phyloP scores from a whole-genome alignment of 2,329 filamentous ascomycete species.

The Xylaria hypoxylon region DNA sequence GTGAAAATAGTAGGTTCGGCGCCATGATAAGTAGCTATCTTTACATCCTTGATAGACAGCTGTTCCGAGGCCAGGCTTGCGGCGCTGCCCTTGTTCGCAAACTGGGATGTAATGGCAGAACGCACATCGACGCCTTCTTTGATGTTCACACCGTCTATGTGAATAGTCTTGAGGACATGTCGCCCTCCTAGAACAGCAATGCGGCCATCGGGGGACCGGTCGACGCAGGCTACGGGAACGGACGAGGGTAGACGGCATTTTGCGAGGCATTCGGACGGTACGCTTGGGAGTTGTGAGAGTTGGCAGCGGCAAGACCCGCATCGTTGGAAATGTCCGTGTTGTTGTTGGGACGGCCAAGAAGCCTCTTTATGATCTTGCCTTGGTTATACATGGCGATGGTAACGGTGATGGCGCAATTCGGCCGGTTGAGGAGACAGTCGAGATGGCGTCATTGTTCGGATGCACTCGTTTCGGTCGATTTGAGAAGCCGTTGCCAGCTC shows the following conservation, averaged over 20 bases:
- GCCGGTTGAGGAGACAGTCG: conserved; percentile 41
- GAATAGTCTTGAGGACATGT: conserved; percentile 71
- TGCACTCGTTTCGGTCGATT: not conserved
- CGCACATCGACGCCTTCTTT: conserved; percentile 70
- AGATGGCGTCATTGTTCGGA: conserved; percentile 46
- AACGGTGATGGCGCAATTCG: conserved; percentile 44
- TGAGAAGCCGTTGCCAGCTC: conserved; percentile 6
- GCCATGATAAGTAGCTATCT: conserved; percentile 61
- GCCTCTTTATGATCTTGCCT: conserved; percentile 70
- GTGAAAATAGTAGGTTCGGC: conserved; percentile 68
- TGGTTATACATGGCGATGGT: conserved; percentile 62
- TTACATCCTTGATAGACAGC: conserved; percentile 72
- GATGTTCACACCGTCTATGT: conserved; percentile 65
- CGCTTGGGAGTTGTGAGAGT: conserved; percentile 57
- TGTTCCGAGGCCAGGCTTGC: conserved; percentile 63
- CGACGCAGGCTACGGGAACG: conserved; percentile 67
- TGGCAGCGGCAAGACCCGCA: conserved; percentile 59
- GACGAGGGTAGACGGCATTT: conserved; percentile 64
- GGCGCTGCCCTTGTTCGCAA: conserved; percentile 57
- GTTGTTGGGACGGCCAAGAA: conserved; percentile 64
- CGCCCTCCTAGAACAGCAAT: conserved; percentile 68
- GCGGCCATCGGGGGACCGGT: conserved; percentile 67
- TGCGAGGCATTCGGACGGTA: conserved; percentile 68
- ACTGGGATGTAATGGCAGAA: conserved; percentile 64
- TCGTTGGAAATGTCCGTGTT: conserved; percentile 60